Evolutionary conservation across 2,329 filamentous ascomycete genomes (phyloP), one percentile per base, ranked within the genome.

Genomic region (Magnaporthiopsis incrustans): DNA sequence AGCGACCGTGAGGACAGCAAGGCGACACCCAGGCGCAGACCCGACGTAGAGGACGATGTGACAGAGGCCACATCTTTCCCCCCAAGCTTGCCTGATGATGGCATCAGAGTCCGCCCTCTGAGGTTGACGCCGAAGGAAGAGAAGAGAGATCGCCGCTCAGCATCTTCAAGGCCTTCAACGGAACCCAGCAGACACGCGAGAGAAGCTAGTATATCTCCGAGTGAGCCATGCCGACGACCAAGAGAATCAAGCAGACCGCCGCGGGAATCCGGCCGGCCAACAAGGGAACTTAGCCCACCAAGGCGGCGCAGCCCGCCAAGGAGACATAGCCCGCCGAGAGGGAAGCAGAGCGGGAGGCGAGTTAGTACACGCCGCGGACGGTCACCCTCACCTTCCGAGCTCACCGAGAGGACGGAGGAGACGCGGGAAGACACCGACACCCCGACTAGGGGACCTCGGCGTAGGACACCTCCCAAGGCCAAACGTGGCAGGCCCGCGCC

Each of bases 51-150:
- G 10, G 68, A 75, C 35, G 74, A 76, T 64, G 68, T 69, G 1
- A 70, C 67, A 25, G 64, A 75, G 66, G 15, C 75, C 79, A 72
- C 64, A 44, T 68, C 74, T 10, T 64, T 64, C 56, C 67, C 66
- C 35, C 60, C 67, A 8, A 65, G 67, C 14, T 60, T 70, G 25
- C 71, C 70, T 12, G 73, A 77, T 44, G 75, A 78, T 59, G 76
- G 76, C 14, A 77, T 74, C 57, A 71, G 72, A 62, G 70, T 72
- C 14, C 71, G 72, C 14, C 71, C 73, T 4, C 62, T 68, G 18
- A 68, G 64, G 32, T 66, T 67, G 53, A 63, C 58, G 8, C 71
- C 72, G 1, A 69, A 69, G 26, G 71, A 71, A 38, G 71, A 71
- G 5, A 67, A 67, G 15, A 71, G 73, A 1, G 65, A 69, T 57